Conservation (phyloP, 352 stramenopile species). For the Pythium phragmiticola region DNA sequence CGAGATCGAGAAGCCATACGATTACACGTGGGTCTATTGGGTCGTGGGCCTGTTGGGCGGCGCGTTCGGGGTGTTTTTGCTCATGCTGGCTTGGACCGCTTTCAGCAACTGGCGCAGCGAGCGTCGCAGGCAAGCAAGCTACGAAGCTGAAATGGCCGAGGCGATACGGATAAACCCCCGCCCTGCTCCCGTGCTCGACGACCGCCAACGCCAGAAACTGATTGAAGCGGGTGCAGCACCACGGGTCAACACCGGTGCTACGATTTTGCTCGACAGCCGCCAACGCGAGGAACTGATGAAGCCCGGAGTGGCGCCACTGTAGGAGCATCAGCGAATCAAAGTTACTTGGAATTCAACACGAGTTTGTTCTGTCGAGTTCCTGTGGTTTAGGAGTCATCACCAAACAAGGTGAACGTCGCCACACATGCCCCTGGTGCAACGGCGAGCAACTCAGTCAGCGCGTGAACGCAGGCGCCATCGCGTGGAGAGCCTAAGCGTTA, state of each 20-base stretch:
- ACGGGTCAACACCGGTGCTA: conserved; percentile 37
- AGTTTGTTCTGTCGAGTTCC: neutral
- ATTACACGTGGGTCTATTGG: neutral
- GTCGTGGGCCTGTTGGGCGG: neutral
- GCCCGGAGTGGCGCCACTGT: neutral
- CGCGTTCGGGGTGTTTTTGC: neutral
- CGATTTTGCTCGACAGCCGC: conserved; percentile 50
- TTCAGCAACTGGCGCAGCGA: neutral
- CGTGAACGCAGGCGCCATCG: neutral
- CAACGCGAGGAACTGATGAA: neutral
- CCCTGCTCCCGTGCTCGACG: too few relatives aligned
- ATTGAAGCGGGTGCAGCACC: conserved; percentile 33
- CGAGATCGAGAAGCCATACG: neutral
- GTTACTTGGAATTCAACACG: neutral
- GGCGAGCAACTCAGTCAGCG: neutral
- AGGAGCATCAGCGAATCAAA: neutral
- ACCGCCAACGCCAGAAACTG: neutral
- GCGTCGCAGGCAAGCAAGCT: too few relatives aligned
- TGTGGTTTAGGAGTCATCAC: too few relatives aligned
- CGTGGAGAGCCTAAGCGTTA: neutral
- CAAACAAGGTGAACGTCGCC: too few relatives aligned
- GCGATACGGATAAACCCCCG: too few relatives aligned
- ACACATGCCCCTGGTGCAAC: neutral
- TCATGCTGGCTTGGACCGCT: neutral
- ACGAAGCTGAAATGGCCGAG: too few relatives aligned